These are phyloP conservation scores for Alnus rubra DNA, from an alignment of 306 rosid species.

Conservation along the genomic window DNA sequence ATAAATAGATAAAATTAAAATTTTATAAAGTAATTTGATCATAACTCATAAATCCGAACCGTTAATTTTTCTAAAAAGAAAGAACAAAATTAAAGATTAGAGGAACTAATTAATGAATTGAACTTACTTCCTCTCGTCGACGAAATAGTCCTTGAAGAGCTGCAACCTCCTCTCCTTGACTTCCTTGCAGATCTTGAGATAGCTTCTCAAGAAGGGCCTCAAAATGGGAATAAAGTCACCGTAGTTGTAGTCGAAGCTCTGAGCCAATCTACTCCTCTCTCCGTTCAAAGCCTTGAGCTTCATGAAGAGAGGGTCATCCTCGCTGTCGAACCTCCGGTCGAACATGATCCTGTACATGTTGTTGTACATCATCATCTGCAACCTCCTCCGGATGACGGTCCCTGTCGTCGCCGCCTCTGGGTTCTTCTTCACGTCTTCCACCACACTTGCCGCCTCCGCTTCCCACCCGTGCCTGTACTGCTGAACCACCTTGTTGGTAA, in stretches of 20 bases:
- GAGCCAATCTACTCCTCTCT: constrained; percentile 82
- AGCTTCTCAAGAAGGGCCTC: constrained; percentile 80
- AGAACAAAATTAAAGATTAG: no score
- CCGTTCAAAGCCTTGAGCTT: constrained; percentile 67
- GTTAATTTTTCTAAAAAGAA: no score
- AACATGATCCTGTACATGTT: constrained; percentile 90
- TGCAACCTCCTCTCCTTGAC: constrained; percentile 71
- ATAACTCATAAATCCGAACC: no score
- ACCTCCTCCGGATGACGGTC: constrained; percentile 52
- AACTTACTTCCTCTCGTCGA: constrained; percentile 85
- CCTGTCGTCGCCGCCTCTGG: constrained; percentile 54
- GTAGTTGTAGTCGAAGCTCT: constrained; percentile 87
- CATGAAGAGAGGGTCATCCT: constrained; percentile 60
- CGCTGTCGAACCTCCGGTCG: constrained; percentile 73
- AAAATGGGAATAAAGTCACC: constrained; percentile 88
- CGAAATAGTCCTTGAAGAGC: constrained; percentile 79
- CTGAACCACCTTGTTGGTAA: constrained; percentile 90
- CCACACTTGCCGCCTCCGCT: constrained; percentile 63
- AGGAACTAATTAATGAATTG: no score
- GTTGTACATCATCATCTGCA: constrained; percentile 93
- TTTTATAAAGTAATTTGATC: no score
- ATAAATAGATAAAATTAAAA: no score
- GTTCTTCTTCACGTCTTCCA: constrained; percentile 58
- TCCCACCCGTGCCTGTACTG: constrained; percentile 87
- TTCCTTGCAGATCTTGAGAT: constrained; percentile 78